A percentile compares a stretch with the other conserved stretches of the same genome.
These are phyloP conservation scores for Primulina eburnea DNA, from an alignment of 257 asterid species.

Conservation along the genomic window DNA sequence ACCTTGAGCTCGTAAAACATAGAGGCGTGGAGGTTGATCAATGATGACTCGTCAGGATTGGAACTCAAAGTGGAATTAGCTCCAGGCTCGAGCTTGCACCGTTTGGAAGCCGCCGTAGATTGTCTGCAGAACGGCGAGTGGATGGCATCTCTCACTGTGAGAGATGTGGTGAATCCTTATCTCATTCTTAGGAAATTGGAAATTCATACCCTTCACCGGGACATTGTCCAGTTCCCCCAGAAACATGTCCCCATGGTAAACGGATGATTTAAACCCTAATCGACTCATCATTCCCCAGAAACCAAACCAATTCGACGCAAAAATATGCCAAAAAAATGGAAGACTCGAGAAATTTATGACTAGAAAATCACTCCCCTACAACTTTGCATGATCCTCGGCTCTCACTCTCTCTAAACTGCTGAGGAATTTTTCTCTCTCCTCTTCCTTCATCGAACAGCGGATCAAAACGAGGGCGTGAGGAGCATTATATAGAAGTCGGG, in stretches of 20 bases:
- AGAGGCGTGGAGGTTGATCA: slow-evolving; percentile 76
- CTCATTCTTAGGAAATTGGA: slow-evolving; percentile 82
- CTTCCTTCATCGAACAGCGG: slow-evolving; percentile 55
- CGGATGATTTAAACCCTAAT: slow-evolving; percentile 86
- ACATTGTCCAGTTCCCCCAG: slow-evolving; percentile 77
- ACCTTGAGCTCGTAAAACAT: slow-evolving; percentile 92
- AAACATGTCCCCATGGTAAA: slow-evolving; percentile 64
- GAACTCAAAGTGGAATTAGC: slow-evolving; percentile 32
- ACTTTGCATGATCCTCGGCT: slow-evolving; percentile 20
- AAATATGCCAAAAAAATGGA: slow-evolving; percentile 7
- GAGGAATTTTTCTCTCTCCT: slow-evolving; percentile 32
- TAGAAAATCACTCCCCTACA: slow-evolving; percentile 12
- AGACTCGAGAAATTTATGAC: slow-evolving; percentile 12
- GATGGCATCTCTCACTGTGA: slow-evolving; percentile 77
- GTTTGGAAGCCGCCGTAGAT: slow-evolving; percentile 57
- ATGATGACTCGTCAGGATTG: slow-evolving; percentile 45
- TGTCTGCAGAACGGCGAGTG: slow-evolving; percentile 75
- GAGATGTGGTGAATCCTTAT: slow-evolving; percentile 76
- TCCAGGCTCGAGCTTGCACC: slow-evolving; percentile 89
- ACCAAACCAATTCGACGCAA: neutral
- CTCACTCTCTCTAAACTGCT: slow-evolving; percentile 16
- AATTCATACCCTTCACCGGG: slow-evolving; percentile 55
- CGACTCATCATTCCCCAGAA: slow-evolving; percentile 51
- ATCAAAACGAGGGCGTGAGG: slow-evolving; percentile 37
- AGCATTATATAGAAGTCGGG: slow-evolving; percentile 48